Evolutionary conservation across 768 basidiomycete genomes (phyloP), one percentile per base, ranked within the genome.

Genomic region (Amyloporia xantha): DNA sequence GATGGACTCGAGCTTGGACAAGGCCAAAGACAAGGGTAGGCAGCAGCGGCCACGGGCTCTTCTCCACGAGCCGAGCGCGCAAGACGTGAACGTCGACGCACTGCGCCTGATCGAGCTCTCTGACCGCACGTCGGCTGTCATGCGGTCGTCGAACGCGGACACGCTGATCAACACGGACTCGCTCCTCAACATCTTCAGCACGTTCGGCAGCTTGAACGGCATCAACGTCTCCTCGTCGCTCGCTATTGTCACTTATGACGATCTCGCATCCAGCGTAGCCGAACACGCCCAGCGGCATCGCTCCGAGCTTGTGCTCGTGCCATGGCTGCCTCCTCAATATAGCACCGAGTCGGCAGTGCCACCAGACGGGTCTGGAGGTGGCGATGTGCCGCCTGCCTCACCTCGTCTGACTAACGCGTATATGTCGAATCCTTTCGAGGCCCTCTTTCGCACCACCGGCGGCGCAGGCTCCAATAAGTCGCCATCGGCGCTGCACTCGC

Each of bases 71-170:
- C 41, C 17, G 36, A 24, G 10, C 20, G 28, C 5, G n/a, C 12
- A 13, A 21, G 56, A 59, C n/a, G 62, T 86, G 20, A 65, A 64
- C n/a, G 62, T 86, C 4, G 81, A 87, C 43, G 92, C 91, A 0
- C 72, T 97, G 5, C 84, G 93, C 5, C 75, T 98, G 13, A 85
- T 97, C 53, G 93, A 96, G 64, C 71, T 85, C 20, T 79, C 82
- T 0, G 82, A 84, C 48, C 77, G 84, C 25, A 77, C 78, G 1
- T 78, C 76, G 7, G 78, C 78, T 1, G 76, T 84, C 57, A 81
- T 86, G 76, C 76, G 74, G 50, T 76, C 76, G 56, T 79, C 89
- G 43, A 74, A 65, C 2, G 76, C 80, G 0, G 84, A 91, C 39
- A 73, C 80, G 1, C 68, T 92, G 30, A 69, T 89, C 17, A 79